A percentile compares a stretch with the other conserved stretches of the same genome.
Conservation (phyloP, 345 rosid species). For the Isatis tinctoria region DNA sequence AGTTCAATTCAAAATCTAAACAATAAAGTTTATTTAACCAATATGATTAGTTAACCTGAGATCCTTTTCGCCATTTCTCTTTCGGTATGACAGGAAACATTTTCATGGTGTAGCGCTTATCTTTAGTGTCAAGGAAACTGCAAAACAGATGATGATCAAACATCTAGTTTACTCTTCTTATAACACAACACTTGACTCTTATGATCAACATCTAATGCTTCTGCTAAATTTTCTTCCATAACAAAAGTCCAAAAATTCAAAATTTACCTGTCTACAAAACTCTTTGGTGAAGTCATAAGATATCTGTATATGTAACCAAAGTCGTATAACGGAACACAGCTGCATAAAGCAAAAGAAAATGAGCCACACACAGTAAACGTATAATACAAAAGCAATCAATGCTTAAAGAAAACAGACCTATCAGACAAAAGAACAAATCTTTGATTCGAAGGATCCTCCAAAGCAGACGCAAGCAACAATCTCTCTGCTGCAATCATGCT, state of each 20-base stretch:
- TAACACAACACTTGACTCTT: neutral
- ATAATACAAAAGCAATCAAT: neutral
- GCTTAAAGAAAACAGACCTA: conserved; percentile 44
- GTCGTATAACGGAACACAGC: conserved; percentile 87
- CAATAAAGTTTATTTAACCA: neutral
- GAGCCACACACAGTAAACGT: neutral
- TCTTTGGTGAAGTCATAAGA: conserved; percentile 70
- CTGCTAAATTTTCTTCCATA: neutral
- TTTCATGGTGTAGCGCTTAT: conserved; percentile 58
- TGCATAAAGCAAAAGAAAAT: conserved; percentile 34
- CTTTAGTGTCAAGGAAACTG: conserved; percentile 74
- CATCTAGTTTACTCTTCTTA: neutral
- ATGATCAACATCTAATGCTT: neutral
- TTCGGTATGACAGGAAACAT: conserved; percentile 68
- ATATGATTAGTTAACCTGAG: conserved; percentile 52
- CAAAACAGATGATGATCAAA: conserved; percentile 16
- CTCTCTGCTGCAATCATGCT: conserved; percentile 91
- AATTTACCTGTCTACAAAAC: conserved; percentile 90
- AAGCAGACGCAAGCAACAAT: conserved; percentile 65
- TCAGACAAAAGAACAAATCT: conserved; percentile 93
- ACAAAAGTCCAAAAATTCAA: conserved; percentile 38
- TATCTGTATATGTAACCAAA: conserved; percentile 79
- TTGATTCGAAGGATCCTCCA: conserved; percentile 76
- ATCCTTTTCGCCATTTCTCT: conserved; percentile 84
- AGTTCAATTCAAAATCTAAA: neutral